Base-by-base conservation (phyloP, 192 early-diverging fungal species). In the Lobosporangium transversale region DNA sequence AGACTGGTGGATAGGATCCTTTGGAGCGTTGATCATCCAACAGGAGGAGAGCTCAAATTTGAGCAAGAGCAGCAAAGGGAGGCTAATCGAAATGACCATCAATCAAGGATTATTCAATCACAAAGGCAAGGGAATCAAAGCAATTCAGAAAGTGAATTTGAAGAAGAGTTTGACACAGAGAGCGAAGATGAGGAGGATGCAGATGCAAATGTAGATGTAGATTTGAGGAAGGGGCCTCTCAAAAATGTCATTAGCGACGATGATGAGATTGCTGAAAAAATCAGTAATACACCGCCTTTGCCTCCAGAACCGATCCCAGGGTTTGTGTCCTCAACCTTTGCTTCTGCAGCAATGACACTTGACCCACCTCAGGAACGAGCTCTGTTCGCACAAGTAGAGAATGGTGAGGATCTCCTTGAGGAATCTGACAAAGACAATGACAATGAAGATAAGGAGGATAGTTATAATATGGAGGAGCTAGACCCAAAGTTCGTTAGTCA, bases 81-180 rank as follows among this genome's bases (percentile, higher is more conserved):
- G 10, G 30, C 51, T 24, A 31, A 18, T 7, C 31, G 31, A 24
- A 7, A 21, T 32, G 9, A 23, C n/a, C 12, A 42, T 21, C 23
- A 42, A 58, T 4, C 31, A 14, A 10, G n/a, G 12, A 21, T 56
- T 33, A 4, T 40, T 23, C 36, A 52, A 52, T 33, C 53, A 21
- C 23, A 36, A 20, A 36, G 53, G 20, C 57, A 40, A 15, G 52
- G 32, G 30, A 17, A 31, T 12, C 6, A 2, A 6, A 3, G 5
- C n/a, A 53, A 32, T 32, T 44, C 62, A 7, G 56, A 62, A 20
- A 47, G 37, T 0, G 64, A 67, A 10, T 67, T 67, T 50, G 65
- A 67, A 40, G 73, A 76, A 56, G 73, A 76, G 47, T 76, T 76
- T 45, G 73, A 76, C 36, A 76, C 73, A 4, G 73, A 76, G 37